Percentiles rank a stretch among this genome's conserved stretches.
Evolutionary conservation across 805 yeast species (phyloP).

Genomic region (Sugiyamaella chiloensis): DNA sequence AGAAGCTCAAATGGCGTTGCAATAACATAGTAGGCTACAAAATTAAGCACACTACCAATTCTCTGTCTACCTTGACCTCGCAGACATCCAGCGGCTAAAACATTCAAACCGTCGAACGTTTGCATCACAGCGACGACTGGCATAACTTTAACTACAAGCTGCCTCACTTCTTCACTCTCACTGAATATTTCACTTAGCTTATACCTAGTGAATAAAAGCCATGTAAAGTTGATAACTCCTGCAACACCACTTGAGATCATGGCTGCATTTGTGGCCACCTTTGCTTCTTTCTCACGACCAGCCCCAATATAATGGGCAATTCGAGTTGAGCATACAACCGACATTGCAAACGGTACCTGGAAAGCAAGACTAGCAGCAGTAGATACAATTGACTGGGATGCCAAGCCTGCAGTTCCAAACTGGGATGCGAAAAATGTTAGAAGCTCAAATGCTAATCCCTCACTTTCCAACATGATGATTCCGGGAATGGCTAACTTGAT

Average conservation of each 20-base stretch:
- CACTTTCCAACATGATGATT: constrained; percentile 67
- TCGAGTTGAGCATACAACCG: constrained; percentile 67
- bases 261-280: constrained; percentile 43
- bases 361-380: constrained; percentile 61
- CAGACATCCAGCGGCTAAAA: constrained; percentile 3
- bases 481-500: constrained; percentile 64
- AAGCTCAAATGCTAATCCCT: constrained; percentile 67
- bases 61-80: constrained; percentile 1
- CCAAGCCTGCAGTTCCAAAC: constrained; percentile 63
- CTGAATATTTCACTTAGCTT: constrained; percentile 38
- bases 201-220: constrained; percentile 46
- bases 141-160: background rate
- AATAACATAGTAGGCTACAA: background rate
- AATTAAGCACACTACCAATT: background rate
- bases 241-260: constrained; percentile 38
- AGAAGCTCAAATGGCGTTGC: background rate
- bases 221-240: constrained; percentile 47
- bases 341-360: constrained; percentile 70
- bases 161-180: background rate
- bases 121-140: constrained; percentile 2
- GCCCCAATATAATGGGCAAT: constrained; percentile 69
- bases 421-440: constrained; percentile 64
- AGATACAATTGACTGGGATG: constrained; percentile 69
- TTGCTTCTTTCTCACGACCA: constrained; percentile 44
- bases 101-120: constrained; percentile 1